A percentile compares a stretch with the other conserved stretches of the same genome.
These are phyloP conservation scores for Wickerhamiella bombiphila DNA, from an alignment of 805 yeast genomes.

Conservation along the genomic window DNA sequence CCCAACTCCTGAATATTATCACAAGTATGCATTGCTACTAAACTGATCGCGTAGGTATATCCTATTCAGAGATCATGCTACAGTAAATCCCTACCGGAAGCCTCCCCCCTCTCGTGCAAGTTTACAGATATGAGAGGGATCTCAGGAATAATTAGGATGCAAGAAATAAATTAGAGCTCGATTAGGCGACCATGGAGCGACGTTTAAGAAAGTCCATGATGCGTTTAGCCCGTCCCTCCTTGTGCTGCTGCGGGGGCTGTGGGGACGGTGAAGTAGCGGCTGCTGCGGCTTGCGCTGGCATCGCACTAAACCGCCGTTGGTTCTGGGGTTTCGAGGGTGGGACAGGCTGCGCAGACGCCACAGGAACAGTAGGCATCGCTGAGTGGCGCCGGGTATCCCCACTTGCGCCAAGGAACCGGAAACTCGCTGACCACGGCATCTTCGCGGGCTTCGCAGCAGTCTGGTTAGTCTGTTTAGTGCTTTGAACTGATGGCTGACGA, in stretches of 20 bases:
- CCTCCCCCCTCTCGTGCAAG: no score
- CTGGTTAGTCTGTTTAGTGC: no score
- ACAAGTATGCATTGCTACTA: neutral
- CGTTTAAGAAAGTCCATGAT: constrained; percentile 26
- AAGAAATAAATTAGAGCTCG: neutral
- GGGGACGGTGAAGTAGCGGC: constrained; percentile 7
- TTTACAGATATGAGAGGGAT: no score
- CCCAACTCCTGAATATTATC: neutral
- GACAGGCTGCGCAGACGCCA: constrained; percentile 1
- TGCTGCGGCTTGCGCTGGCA: constrained; percentile 3
- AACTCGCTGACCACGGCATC: neutral
- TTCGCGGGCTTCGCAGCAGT: no score
- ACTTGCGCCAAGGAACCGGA: neutral
- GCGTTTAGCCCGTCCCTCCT: constrained; percentile 21
- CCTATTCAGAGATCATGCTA: no score
- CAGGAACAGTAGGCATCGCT: constrained; percentile 1
- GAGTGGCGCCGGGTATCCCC: neutral
- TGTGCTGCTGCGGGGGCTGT: constrained; percentile 1
- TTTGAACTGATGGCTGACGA: no score
- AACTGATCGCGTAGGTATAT: no score
- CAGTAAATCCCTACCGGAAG: no score
- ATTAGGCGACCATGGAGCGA: constrained; percentile 21
- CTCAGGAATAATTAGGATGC: no score
- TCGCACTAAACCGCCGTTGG: neutral
- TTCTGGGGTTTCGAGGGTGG: neutral